phyloP scores from a whole-genome alignment of 139 green algal genomes.

The Chlamydomonas eustigma region DNA sequence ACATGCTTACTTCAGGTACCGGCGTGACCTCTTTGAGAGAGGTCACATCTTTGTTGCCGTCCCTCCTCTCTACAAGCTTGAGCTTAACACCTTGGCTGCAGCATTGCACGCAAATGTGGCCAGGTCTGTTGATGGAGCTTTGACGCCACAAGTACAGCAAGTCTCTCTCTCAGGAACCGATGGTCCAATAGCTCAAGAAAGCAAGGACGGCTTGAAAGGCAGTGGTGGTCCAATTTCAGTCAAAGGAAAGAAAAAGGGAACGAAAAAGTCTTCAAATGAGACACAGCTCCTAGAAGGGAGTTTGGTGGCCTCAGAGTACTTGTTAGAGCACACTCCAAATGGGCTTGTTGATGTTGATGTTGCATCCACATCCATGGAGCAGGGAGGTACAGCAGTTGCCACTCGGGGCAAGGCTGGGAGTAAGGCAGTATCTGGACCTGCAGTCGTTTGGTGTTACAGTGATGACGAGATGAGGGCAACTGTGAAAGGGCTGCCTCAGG shows the following conservation, averaged over 20 bases:
- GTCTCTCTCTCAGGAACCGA: not conserved
- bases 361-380: not conserved
- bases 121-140: not conserved
- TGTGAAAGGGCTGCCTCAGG: slow-evolving; percentile 1
- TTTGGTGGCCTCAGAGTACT: not conserved
- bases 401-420: too few species aligned
- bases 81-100: not conserved
- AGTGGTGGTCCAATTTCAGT: too few species aligned
- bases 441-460: slow-evolving; percentile 37
- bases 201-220: too few species aligned
- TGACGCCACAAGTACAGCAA: not conserved
- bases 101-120: not conserved
- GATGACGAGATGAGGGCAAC: slow-evolving; percentile 24
- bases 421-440: not conserved
- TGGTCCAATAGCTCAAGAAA: not conserved
- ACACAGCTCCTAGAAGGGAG: too few species aligned
- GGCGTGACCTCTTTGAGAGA: slow-evolving; percentile 73
- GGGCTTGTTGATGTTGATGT: not conserved
- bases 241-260: too few species aligned
- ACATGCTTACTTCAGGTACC: slow-evolving; percentile 83
- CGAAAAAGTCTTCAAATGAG: too few species aligned
- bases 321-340: not conserved
- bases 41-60: slow-evolving; percentile 92
- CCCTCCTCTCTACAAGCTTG: slow-evolving; percentile 87
- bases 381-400: not conserved